phyloP scores from a whole-genome alignment of 140 eudicot species.

The Oenanthe javanica region DNA sequence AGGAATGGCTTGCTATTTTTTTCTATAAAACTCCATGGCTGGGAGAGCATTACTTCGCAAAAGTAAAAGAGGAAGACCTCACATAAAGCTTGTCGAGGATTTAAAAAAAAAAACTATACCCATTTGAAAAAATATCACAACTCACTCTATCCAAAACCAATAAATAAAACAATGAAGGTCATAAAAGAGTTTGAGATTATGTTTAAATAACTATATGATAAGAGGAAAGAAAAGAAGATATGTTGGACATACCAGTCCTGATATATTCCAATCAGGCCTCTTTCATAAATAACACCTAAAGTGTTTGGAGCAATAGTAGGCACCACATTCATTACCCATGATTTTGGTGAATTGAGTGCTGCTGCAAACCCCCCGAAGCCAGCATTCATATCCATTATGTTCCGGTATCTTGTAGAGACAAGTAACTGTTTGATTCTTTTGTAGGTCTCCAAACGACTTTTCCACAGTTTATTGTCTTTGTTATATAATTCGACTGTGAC shows the following conservation, averaged over 20 bases:
- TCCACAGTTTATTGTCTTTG: conserved; percentile 71
- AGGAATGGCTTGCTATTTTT: background rate
- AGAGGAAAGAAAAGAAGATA: background rate
- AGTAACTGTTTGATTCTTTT: conserved; percentile 50
- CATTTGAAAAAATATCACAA: background rate
- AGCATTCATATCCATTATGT: conserved; percentile 96
- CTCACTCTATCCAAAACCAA: background rate
- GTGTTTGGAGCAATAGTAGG: conserved; percentile 81
- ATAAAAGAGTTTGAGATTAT: too few species aligned
- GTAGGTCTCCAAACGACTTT: conserved; percentile 50
- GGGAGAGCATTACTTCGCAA: background rate
- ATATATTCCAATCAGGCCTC: conserved; percentile 91
- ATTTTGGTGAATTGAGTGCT: conserved; percentile 58
- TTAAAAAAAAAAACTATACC: background rate
- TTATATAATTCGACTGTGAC: conserved; percentile 62
- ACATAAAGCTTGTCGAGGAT: background rate
- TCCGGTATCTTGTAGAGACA: conserved; percentile 71
- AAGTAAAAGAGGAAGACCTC: background rate
- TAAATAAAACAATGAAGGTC: background rate
- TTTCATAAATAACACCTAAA: conserved; percentile 67
- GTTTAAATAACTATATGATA: too few species aligned
- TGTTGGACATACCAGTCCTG: conserved; percentile 75
- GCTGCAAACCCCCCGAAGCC: conserved; percentile 94
- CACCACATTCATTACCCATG: conserved; percentile 97
- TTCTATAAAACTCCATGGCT: background rate